These are phyloP conservation scores for Colletotrichum tropicicola DNA, from an alignment of 2,329 filamentous ascomycete genomes.

Conservation along the genomic window DNA sequence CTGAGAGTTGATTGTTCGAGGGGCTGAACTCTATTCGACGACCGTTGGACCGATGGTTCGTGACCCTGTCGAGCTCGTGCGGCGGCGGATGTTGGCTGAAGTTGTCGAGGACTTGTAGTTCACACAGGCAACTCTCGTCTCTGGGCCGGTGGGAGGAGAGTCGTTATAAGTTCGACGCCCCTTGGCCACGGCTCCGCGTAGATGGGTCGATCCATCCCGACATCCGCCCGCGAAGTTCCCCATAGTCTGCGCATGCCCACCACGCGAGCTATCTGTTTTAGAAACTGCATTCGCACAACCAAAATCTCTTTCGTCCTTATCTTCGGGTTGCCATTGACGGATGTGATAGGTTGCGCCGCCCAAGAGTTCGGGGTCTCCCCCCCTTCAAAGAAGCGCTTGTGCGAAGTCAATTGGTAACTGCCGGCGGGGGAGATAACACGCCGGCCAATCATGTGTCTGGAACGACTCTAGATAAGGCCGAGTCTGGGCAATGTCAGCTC, in stretches of 20 bases:
- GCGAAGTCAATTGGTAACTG: conserved; percentile 25
- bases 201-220: conserved; percentile 24
- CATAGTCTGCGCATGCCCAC: conserved; percentile 1
- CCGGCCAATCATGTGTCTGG: conserved; percentile 1
- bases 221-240: conserved; percentile 1
- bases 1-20: not conserved
- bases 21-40: not conserved
- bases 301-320: conserved; percentile 5
- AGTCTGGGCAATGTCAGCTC: not conserved
- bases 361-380: not conserved
- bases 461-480: conserved; percentile 5
- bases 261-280: conserved; percentile 25
- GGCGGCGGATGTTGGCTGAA: not conserved
- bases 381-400: not conserved
- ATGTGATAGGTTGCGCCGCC: not conserved
- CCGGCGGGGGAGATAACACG: conserved; percentile 26
- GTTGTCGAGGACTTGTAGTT: not conserved
- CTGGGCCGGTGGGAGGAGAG: not conserved
- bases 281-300: conserved; percentile 23
- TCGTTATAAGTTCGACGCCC: not conserved
- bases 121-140: too few relatives aligned
- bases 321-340: conserved; percentile 1
- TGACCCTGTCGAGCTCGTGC: not conserved
- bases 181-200: conserved; percentile 1
- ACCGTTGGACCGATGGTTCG: not conserved